Base-by-base conservation (phyloP, 163 green algal species). In the Scenedesmus sp. region DNA sequence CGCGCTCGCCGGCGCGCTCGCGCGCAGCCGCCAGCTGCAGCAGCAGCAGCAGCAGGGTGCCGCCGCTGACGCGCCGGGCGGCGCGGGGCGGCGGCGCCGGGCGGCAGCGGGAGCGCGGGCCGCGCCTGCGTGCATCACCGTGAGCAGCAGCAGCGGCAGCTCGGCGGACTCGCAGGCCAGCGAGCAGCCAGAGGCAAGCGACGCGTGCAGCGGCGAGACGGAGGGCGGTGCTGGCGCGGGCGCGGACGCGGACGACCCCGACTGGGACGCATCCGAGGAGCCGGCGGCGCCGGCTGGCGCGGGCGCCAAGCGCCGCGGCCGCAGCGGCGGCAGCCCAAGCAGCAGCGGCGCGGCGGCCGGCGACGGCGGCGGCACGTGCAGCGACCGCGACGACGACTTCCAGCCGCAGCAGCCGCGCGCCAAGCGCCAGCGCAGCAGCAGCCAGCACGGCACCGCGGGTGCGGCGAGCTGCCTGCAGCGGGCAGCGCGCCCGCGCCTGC, bases 261-360 rank as follows among this genome's bases (percentile, higher is more conserved):
- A 65, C 18, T 64, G 50, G 67, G 58, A 60, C 24, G n/a, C n/a
- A n/a, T n/a, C n/a, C n/a, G n/a, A n/a, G n/a, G n/a, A n/a, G n/a
- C n/a, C n/a, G n/a, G n/a, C n/a, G n/a, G n/a, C n/a, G n/a, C n/a
- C n/a, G n/a, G n/a, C 18, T 39, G 67, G 51, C 7, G 31, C 33
- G 10, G 31, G 20, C 2, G 39, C 39, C 39, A 47, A 6, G 29
- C 34, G 26, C 22, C 64, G 44, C 9, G 0, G 63, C 63, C 58
- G 67, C 67, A 76, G 34, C 67, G 56, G 51, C 67, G 44, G 67
- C 34, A 44, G 44, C 57, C 33, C 48, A 48, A 36, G 42, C 22
- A 66, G 67, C 53, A 65, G 51, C 34, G 50, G 33, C 53, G 42
- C 29, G 31, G 15, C 13, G 17, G 17, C 15, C 3, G 58, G 42